phyloP scores from a whole-genome alignment of 768 basidiomycete species.

The Pilatotrama ljubarskyi region DNA sequence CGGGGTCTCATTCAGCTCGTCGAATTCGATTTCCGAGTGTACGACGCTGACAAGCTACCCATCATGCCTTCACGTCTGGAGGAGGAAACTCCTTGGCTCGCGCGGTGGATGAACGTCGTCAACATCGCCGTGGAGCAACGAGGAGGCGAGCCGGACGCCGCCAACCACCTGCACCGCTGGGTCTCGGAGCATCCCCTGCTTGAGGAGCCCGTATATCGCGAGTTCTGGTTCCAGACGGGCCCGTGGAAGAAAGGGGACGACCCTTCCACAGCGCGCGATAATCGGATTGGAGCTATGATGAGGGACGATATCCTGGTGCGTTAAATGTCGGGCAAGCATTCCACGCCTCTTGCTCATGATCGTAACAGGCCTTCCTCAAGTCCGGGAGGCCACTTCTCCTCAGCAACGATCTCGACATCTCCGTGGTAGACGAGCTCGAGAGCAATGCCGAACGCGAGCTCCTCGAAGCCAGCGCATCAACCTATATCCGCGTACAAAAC shows the following conservation, averaged over 20 bases:
- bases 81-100: constrained; percentile 50
- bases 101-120: constrained; percentile 62
- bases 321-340: not conserved
- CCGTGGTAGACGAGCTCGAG: constrained; percentile 55
- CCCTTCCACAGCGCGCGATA: constrained; percentile 40
- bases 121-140: constrained; percentile 51
- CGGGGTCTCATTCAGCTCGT: constrained; percentile 65
- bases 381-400: constrained; percentile 70
- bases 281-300: constrained; percentile 46
- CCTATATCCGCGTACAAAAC: constrained; percentile 58
- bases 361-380: constrained; percentile 57
- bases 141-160: constrained; percentile 67
- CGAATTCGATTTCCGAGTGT: constrained; percentile 71
- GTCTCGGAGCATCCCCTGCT: constrained; percentile 53
- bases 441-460: constrained; percentile 53
- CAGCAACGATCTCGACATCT: constrained; percentile 56
- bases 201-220: constrained; percentile 56
- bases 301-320: constrained; percentile 59
- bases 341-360: too few species aligned
- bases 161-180: constrained; percentile 56
- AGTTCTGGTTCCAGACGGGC: constrained; percentile 65
- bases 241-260: constrained; percentile 42
- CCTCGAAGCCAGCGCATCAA: constrained; percentile 42
- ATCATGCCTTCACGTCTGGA: constrained; percentile 41
- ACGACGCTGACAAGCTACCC: constrained; percentile 49